phyloP scores from a whole-genome alignment of 148 eudicot species.

The Chenopodium album region DNA sequence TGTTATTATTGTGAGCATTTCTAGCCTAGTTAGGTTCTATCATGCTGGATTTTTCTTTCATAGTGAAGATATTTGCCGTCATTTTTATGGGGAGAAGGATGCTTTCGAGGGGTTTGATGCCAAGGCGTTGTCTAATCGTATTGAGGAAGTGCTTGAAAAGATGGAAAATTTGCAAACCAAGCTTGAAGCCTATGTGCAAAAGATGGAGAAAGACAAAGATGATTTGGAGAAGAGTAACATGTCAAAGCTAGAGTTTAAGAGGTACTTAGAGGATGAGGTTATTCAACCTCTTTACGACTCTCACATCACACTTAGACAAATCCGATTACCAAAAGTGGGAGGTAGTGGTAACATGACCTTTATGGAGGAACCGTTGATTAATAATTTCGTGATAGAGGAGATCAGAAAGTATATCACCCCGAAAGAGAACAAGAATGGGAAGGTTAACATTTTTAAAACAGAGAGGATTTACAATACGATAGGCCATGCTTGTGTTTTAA shows the following conservation, averaged over 20 bases:
- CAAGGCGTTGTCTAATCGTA: slow-evolving; percentile 52
- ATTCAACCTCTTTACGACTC: slow-evolving; percentile 76
- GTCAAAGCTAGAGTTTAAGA: slow-evolving; percentile 60
- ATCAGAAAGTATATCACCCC: slow-evolving; percentile 92
- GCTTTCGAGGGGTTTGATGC: slow-evolving; percentile 54
- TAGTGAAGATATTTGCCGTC: slow-evolving; percentile 71
- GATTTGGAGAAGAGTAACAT: slow-evolving; percentile 35
- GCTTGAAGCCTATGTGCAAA: slow-evolving; percentile 67
- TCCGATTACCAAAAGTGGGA: slow-evolving; percentile 60
- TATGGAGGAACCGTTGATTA: slow-evolving; percentile 81
- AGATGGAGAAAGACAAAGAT: slow-evolving; percentile 58
- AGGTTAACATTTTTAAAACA: slow-evolving; percentile 60
- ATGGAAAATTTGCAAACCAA: slow-evolving; percentile 69
- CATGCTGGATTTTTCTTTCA: slow-evolving; percentile 76
- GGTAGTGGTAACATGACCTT: slow-evolving; percentile 39
- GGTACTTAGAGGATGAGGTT: slow-evolving; percentile 75
- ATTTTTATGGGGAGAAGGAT: slow-evolving; percentile 48
- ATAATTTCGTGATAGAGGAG: slow-evolving; percentile 77
- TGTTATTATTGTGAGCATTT: slow-evolving; percentile 68
- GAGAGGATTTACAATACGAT: slow-evolving; percentile 69
- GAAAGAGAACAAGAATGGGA: slow-evolving; percentile 72
- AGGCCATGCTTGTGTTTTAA: slow-evolving; percentile 82
- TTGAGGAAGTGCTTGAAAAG: slow-evolving; percentile 76
- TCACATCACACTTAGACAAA: slow-evolving; percentile 85
- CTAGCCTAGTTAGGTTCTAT: slow-evolving; percentile 70